Conservation (phyloP, 495 filamentous ascomycete species). For the Penicillium malachiteum region DNA sequence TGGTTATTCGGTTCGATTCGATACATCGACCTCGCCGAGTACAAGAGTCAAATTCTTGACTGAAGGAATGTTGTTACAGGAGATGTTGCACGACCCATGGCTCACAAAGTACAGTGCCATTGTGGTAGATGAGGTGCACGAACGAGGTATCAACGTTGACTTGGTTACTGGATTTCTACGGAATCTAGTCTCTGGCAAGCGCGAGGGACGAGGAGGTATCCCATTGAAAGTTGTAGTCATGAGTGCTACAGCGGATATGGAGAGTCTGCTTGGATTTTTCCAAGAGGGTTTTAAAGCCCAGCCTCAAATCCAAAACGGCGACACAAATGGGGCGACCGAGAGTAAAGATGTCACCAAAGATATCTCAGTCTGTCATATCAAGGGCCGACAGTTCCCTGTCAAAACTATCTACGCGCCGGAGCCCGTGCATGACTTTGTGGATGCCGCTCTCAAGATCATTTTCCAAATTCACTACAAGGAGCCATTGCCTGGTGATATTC, state of each 20-base stretch:
- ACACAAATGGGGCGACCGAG: conserved; percentile 1
- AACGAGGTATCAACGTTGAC: conserved; percentile 95
- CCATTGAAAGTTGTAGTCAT: conserved; percentile 89
- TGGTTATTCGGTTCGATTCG: conserved; percentile 93
- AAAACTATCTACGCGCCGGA: conserved; percentile 72
- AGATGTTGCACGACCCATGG: conserved; percentile 83
- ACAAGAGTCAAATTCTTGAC: conserved; percentile 91
- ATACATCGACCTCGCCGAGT: conserved; percentile 70
- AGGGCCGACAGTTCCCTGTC: conserved; percentile 88
- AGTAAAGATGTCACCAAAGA: conserved; percentile 11
- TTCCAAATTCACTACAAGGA: conserved; percentile 87
- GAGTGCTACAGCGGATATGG: conserved; percentile 93
- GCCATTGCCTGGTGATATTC: conserved; percentile 86
- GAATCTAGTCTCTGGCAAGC: conserved; percentile 60
- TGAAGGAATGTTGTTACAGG: conserved; percentile 94
- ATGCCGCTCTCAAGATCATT: conserved; percentile 76
- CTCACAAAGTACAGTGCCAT: conserved; percentile 83
- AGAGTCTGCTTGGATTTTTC: conserved; percentile 75
- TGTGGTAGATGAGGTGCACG: conserved; percentile 95
- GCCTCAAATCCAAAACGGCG: conserved; percentile 10
- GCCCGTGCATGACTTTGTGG: conserved; percentile 79
- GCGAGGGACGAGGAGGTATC: conserved; percentile 61
- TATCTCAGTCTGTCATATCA: conserved; percentile 66
- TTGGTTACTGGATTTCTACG: conserved; percentile 83
- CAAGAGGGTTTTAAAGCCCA: conserved; percentile 39